These are phyloP conservation scores for Clarireedia paspali DNA, from an alignment of 2,329 filamentous ascomycete species.

Conservation along the genomic window DNA sequence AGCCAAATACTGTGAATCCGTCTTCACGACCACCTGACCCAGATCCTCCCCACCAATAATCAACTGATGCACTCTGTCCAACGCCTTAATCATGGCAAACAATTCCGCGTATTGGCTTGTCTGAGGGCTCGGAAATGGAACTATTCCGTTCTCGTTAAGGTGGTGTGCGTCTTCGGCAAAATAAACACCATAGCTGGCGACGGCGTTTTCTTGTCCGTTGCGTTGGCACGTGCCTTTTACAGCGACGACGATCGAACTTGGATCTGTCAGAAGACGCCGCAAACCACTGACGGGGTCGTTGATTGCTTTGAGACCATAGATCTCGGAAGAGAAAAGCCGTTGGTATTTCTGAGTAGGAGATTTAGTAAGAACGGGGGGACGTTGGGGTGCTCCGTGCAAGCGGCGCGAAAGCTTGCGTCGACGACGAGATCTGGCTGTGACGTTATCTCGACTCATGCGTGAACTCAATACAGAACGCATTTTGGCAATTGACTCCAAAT, in stretches of 20 bases:
- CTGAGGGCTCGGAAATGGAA: slow-evolving; percentile 8
- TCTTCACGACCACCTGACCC: slow-evolving; percentile 16
- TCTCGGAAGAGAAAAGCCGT: neutral
- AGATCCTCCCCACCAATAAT: slow-evolving; percentile 10
- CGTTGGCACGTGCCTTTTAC: neutral
- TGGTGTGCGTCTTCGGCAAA: neutral
- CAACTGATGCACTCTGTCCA: slow-evolving; percentile 11
- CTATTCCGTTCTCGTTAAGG: neutral
- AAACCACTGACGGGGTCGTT: neutral
- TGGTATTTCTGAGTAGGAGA: neutral
- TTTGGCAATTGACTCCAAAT: neutral
- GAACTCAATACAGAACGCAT: neutral
- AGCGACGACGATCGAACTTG: neutral
- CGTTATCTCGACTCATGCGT: neutral
- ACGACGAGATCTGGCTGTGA: neutral
- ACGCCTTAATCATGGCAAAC: slow-evolving; percentile 10
- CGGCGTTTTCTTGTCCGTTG: neutral
- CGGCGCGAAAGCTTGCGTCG: neutral
- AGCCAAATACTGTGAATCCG: slow-evolving; percentile 9
- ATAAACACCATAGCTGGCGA: neutral
- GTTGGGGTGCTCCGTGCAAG: neutral
- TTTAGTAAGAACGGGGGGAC: neutral
- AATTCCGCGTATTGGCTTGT: slow-evolving; percentile 12
- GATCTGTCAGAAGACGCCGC: neutral
- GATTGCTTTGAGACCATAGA: neutral